Conservation (phyloP, 2,329 filamentous ascomycete species). For the Hypoxylon sp. region DNA sequence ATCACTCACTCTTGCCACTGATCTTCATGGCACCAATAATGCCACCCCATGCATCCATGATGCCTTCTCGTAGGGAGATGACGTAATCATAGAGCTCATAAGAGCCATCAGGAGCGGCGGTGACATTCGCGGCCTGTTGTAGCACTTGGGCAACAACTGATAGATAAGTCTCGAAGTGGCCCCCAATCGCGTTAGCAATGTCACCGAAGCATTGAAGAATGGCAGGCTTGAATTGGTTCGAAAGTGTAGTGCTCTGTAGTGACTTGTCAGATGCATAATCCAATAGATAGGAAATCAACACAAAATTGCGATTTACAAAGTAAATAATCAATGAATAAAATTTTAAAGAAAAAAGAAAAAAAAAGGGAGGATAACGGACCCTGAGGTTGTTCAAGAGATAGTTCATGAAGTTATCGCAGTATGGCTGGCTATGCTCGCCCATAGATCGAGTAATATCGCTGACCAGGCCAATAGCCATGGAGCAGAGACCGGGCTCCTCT, state of each 20-base stretch:
- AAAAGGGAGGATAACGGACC: constrained; percentile 61
- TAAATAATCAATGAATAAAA: not conserved
- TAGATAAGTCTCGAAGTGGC: constrained; percentile 92
- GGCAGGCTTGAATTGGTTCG: constrained; percentile 97
- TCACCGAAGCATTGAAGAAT: constrained; percentile 99
- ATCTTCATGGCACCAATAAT: constrained; percentile 94
- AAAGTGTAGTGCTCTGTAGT: constrained; percentile 79
- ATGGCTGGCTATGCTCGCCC: constrained; percentile 90
- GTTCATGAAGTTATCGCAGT: constrained; percentile 99
- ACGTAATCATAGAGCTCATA: constrained; percentile 99
- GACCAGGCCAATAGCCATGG: constrained; percentile 96
- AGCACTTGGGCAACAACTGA: constrained; percentile 92
- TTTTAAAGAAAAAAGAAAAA: too few species aligned
- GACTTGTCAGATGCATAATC: constrained; percentile 51
- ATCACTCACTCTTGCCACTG: constrained; percentile 76
- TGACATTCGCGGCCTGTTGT: constrained; percentile 90
- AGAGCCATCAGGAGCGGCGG: constrained; percentile 80
- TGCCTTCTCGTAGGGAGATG: constrained; percentile 92
- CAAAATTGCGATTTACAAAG: constrained; percentile 7
- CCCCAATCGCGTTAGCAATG: constrained; percentile 93
- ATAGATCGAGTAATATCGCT: constrained; percentile 95
- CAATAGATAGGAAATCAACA: constrained; percentile 2
- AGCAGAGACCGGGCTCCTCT: constrained; percentile 92
- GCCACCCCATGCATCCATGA: constrained; percentile 99
- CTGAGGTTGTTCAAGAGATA: constrained; percentile 91